Base-by-base conservation (phyloP, 768 basidiomycete species). In the Mycena crocata region DNA sequence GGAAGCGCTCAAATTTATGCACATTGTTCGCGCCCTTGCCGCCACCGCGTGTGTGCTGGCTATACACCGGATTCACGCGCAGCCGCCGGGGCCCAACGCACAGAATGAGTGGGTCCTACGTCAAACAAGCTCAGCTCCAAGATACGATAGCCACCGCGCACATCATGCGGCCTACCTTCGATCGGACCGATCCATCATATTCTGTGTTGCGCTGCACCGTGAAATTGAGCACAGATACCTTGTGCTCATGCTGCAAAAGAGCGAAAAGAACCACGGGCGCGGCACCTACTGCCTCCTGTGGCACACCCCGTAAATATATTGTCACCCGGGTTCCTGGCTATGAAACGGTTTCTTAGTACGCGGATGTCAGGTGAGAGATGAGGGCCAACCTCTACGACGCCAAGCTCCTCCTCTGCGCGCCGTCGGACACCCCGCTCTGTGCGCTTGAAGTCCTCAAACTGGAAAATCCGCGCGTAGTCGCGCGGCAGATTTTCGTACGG, bases 161-260 rank as follows among this genome's bases (percentile, higher is more conserved):
- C n/a, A 24, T 3, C 42, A 26, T 13, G 54, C 35, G 21, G 37
- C 57, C 54, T 69, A 94, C 95, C 87, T 99, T 99, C 3, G 98
- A 97, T 68, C 92, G 87, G 31, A 99, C 93, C 14, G 93, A 90
- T 30, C 86, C 94, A 8, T 87, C 84, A 76, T 94, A 98, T 79
- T 99, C 98, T 3, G 97, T 99, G 72, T 99, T 98, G 32, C 97
- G 84, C 79, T 96, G 96, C 2, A 98, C 87, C 12, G 93, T 89
- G 68, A 99, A 97, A 77, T 99, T 94, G 23, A 96, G 83, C 23
- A 95, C 93, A 9, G 96, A 92, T 69, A 92, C 88, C 80, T 99
- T 99, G 83, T 98, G 96, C 73, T 99, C 98, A 77, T 99, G 96
- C 75, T 95, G 93, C 62, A 96, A 81, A 35, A 99, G 84, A 9